Percentiles rank a stretch among this genome's conserved stretches.
These are phyloP conservation scores for Boletus sp. DNA, from an alignment of 1,284 basidiomycete species.

Conservation along the genomic window DNA sequence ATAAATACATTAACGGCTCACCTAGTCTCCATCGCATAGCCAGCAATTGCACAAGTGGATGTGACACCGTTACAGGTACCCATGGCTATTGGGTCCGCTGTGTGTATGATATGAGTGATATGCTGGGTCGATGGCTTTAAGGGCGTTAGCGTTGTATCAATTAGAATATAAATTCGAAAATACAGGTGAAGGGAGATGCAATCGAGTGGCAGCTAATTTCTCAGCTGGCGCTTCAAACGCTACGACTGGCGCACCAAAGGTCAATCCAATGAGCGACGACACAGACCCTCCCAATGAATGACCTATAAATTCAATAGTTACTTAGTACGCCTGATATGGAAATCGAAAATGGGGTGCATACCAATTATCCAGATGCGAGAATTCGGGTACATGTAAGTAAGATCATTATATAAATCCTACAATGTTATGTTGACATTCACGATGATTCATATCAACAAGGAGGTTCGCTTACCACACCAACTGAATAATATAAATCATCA, in stretches of 20 bases:
- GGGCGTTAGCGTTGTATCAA: neutral
- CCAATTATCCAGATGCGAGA: constrained; percentile 77
- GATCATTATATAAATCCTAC: constrained; percentile 74
- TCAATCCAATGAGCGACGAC: constrained; percentile 74
- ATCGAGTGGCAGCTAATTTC: constrained; percentile 63
- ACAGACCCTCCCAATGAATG: constrained; percentile 79
- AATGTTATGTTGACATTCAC: neutral
- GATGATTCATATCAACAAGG: neutral
- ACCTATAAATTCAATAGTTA: constrained; percentile 33
- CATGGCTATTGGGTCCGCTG: constrained; percentile 67
- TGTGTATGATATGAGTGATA: constrained; percentile 70
- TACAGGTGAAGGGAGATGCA: constrained; percentile 72
- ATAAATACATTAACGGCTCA: constrained; percentile 19
- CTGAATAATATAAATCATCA: constrained; percentile 77
- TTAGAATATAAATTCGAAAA: constrained; percentile 10
- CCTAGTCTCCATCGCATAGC: constrained; percentile 62
- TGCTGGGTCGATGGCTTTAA: constrained; percentile 52
- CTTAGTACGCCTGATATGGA: neutral
- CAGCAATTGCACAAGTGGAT: constrained; percentile 55
- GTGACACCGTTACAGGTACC: constrained; percentile 58
- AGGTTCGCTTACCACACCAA: constrained; percentile 50
- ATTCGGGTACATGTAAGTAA: constrained; percentile 77
- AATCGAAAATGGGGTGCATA: constrained; percentile 7
- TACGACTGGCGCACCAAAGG: constrained; percentile 82
- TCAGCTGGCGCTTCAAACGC: constrained; percentile 83